Base-by-base conservation (phyloP, 805 yeast species). In the Cyberlindnera subsufficiens region DNA sequence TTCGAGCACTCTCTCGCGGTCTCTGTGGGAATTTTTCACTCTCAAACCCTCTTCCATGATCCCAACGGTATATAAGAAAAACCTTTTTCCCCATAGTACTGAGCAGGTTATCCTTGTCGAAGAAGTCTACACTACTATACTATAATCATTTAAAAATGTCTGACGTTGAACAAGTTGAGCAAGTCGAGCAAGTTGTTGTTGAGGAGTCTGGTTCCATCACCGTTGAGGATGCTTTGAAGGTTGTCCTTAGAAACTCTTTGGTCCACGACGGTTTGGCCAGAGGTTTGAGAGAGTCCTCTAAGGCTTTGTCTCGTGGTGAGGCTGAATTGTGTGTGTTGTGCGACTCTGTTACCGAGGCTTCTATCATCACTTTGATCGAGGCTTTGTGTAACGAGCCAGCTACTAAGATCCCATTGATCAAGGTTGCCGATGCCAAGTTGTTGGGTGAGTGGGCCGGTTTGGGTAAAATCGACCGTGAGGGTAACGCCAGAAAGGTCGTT, bases 381-480 rank as follows among this genome's bases (percentile, higher is more conserved):
- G 98, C 97, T 78, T 84, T 93, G 69, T 91, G 98, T 81, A 87
- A 90, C 80, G 96, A 88, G 77, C 88, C 95, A 68, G 96, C 87
- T 70, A 80, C 82, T 75, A 86, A 87, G 78, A 88, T 91, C 62
- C 98, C 99, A 66, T 80, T 93, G 75, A 86, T 93, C 85, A 93
- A 93, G 86, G 98, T 93, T 64, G 86, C 98, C 64, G 99, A 93
- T 71, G 96, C 98, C 69, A 93, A 93, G 85, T 86, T 88, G 80
- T 83, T 93, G 71, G 99, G 99, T 82, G 98, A 93, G 82, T 93
- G 99, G 99, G 98, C 98, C 68, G 99, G 99, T 86, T 81, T 93
- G 64, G 93, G 96, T 80, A 88, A 89, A 78, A 83, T 91, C 67
- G 98, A 93, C 95, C 88, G 96, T 78, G 98, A 93, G 67, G 99